Base-by-base conservation (phyloP, 805 yeast genomes). In the Saccharomycopsis malanga region DNA sequence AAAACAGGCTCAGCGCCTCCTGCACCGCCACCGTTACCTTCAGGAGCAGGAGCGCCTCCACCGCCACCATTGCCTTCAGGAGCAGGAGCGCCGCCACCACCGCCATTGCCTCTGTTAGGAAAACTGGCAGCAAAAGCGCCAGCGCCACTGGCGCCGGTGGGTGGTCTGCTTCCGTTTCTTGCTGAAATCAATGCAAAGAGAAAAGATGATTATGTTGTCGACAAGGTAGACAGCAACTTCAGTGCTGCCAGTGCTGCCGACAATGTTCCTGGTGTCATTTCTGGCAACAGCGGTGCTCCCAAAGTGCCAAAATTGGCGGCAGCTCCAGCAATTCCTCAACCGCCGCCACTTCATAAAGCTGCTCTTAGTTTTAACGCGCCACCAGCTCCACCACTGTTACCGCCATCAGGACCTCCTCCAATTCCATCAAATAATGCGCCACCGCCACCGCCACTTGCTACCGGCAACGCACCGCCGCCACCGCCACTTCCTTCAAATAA, bases 181-280 rank as follows among this genome's bases (percentile, higher is more conserved):
- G 79, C 77, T 1, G 75, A 77, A 48, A 78, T 79, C 44, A 76
- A 77, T 53, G 70, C 73, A 34, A 75, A 72, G 57, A 67, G 83
- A 60, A 68, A 72, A 52, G 79, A 78, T 21, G 51, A 71, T 0
- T 58, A 65, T 57, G 80, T 75, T 17, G 67, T 77, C n/a, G 77
- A 71, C 44, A 58, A 63, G 5, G 62, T 60, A 4, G 63, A 63
- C 12, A 39, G 53, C n/a, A 42, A 49, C 44, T 52, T 57, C 51
- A 41, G 34, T 9, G 58, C 64, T 10, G 60, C 63, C 5, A 41
- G 50, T 20, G 49, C 52, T 21, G 49, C 42, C 10, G 45, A 58
- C 23, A 24, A 48, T 10, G 1, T 50, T 59, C 12, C 53, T 63
- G 34, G 61, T 62, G n/a, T 51, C 14, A 48, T 61, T 22, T 46